Conservation (phyloP, 768 basidiomycete species). For the Leccinum rimulosum region DNA sequence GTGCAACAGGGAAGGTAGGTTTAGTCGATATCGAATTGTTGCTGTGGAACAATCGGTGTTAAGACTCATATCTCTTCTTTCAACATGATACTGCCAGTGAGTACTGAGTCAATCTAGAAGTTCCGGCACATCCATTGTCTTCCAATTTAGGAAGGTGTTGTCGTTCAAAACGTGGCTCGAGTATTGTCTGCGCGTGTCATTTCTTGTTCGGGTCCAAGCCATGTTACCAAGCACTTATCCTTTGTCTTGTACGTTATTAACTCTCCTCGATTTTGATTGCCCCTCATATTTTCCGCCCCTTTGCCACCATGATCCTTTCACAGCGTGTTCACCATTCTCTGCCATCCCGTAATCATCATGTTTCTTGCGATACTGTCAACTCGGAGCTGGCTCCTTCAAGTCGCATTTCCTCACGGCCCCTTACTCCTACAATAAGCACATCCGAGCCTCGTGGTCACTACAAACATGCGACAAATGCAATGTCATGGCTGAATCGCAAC, state of each 20-base stretch:
- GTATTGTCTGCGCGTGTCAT: conserved; percentile 18
- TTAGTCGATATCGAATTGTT: conserved; percentile 45
- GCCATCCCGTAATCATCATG: conserved; percentile 11
- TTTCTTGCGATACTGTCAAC: conserved; percentile 1
- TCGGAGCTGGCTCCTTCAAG: conserved; percentile 30
- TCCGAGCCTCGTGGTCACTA: conserved; percentile 27
- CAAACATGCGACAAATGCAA: conserved; percentile 39
- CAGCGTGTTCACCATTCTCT: conserved; percentile 20
- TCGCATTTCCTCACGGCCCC: conserved; percentile 12
- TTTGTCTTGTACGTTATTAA: conserved; percentile 16
- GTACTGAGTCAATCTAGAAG: background rate
- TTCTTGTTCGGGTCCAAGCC: conserved; percentile 8
- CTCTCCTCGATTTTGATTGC: background rate
- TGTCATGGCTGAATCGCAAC: conserved; percentile 42
- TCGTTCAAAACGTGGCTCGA: conserved; percentile 15
- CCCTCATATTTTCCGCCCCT: background rate
- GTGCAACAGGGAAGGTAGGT: conserved; percentile 49
- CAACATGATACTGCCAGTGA: background rate
- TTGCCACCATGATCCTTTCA: conserved; percentile 26
- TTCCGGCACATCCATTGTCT: conserved; percentile 15
- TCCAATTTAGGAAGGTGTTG: conserved; percentile 25
- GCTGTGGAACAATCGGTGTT: conserved; percentile 1
- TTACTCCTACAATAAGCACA: conserved; percentile 30
- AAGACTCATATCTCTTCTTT: conserved; percentile 2
- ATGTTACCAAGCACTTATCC: conserved; percentile 5